A percentile compares a stretch with the other conserved stretches of the same genome.
These are phyloP conservation scores for Senecio squalidus DNA, from an alignment of 140 eudicot genomes.

Conservation along the genomic window DNA sequence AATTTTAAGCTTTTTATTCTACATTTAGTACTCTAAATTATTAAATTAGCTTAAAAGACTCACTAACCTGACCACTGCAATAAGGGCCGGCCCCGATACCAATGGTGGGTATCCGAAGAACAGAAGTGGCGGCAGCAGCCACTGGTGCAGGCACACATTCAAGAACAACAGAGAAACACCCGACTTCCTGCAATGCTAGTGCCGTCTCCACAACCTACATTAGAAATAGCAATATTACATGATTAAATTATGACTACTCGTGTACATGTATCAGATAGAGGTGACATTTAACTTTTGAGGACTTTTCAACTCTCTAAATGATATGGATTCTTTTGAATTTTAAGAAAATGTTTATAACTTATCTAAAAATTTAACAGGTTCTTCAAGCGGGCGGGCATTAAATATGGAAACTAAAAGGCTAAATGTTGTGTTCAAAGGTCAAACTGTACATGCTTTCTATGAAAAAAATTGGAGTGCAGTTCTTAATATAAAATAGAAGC, in stretches of 20 bases:
- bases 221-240: background rate
- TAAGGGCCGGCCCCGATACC: constrained; percentile 95
- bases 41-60: background rate
- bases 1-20: background rate
- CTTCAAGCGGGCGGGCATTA: background rate
- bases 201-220: constrained; percentile 93
- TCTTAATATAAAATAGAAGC: background rate
- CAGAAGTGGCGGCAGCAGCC: constrained; percentile 93
- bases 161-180: constrained; percentile 80
- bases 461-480: background rate
- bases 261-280: background rate
- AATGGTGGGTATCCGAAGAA: constrained; percentile 72
- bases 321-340: constrained; percentile 5
- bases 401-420: background rate
- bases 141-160: constrained; percentile 95
- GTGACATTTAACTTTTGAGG: constrained; percentile 15
- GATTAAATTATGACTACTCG: background rate
- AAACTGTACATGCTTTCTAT: background rate
- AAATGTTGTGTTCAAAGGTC: background rate
- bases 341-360: background rate
- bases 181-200: constrained; percentile 83
- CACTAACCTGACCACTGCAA: constrained; percentile 89
- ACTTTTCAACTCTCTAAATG: constrained; percentile 1
- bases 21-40: background rate
- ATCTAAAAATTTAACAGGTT: background rate